Conservation (phyloP, 495 filamentous ascomycete species). For the Penicillium argentinense region DNA sequence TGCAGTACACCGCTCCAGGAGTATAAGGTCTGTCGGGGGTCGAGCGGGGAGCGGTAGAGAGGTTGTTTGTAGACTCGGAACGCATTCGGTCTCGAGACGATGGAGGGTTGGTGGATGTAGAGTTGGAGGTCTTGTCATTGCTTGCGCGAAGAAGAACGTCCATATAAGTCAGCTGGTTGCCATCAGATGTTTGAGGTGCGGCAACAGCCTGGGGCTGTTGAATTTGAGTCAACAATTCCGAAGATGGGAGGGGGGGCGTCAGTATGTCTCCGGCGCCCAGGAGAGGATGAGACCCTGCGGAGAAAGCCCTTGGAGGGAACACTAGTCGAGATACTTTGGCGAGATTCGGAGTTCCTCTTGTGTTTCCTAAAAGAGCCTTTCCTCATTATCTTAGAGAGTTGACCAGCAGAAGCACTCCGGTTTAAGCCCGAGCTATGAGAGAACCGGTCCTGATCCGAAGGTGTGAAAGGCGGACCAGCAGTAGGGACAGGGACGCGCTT, state of each 20-base stretch:
- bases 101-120: slow-evolving; percentile 3
- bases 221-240: slow-evolving; percentile 30
- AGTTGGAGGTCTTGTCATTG: slow-evolving; percentile 14
- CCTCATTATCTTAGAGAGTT: slow-evolving; percentile 32
- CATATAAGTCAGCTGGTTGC: slow-evolving; percentile 37
- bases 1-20: slow-evolving; percentile 28
- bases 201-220: slow-evolving; percentile 7
- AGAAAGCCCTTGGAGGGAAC: slow-evolving; percentile 27
- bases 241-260: slow-evolving; percentile 40
- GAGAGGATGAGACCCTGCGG: slow-evolving; percentile 17
- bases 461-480: slow-evolving; percentile 39
- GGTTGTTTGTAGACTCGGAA: slow-evolving; percentile 18
- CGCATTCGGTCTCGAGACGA: slow-evolving; percentile 10
- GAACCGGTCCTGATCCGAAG: slow-evolving; percentile 29
- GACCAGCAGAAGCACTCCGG: slow-evolving; percentile 26
- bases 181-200: slow-evolving; percentile 1
- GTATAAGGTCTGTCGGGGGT: slow-evolving; percentile 7
- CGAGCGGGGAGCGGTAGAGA: slow-evolving; percentile 10
- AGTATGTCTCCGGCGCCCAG: slow-evolving; percentile 39
- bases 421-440: slow-evolving; percentile 13
- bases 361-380: slow-evolving; percentile 38
- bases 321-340: slow-evolving; percentile 37
- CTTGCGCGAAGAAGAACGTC: slow-evolving; percentile 28
- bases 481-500: slow-evolving; percentile 35
- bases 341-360: slow-evolving; percentile 29